Conservation (phyloP, 1,139 yeast genomes). For the Spathaspora sp. region DNA sequence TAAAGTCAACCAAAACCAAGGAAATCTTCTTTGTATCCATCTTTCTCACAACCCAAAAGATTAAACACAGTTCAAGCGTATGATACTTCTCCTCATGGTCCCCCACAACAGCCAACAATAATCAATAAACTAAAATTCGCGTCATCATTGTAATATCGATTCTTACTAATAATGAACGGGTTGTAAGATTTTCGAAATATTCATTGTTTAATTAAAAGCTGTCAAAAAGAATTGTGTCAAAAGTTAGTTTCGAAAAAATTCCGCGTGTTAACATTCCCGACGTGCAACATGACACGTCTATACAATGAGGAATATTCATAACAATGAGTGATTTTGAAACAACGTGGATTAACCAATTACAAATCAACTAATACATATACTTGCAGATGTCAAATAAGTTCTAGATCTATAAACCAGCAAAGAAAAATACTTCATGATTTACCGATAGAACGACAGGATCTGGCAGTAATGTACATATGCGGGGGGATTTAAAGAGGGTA, state of each 20-base stretch:
- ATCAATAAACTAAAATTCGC: not conserved
- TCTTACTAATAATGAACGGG: too few species aligned
- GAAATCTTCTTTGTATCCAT: too few species aligned
- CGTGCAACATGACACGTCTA: not conserved
- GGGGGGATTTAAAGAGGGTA: too few species aligned
- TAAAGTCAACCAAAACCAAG: too few species aligned
- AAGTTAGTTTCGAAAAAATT: too few species aligned
- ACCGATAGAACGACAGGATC: not conserved
- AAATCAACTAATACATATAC: too few species aligned
- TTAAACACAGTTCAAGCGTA: too few species aligned
- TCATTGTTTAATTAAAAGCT: not conserved
- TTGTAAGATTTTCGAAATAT: not conserved
- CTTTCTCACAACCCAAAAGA: too few species aligned
- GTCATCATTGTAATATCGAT: not conserved
- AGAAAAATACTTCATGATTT: not conserved
- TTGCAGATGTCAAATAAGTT: too few species aligned
- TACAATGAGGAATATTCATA: not conserved
- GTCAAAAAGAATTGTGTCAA: too few species aligned
- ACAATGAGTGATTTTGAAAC: not conserved
- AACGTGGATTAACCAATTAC: too few species aligned
- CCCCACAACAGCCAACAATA: not conserved
- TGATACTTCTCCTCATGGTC: not conserved
- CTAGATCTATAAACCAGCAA: not conserved
- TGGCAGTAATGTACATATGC: not conserved
- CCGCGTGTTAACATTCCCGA: too few species aligned